phyloP scores from a whole-genome alignment of 148 eudicot species.

The Tetragonia tetragonoides region DNA sequence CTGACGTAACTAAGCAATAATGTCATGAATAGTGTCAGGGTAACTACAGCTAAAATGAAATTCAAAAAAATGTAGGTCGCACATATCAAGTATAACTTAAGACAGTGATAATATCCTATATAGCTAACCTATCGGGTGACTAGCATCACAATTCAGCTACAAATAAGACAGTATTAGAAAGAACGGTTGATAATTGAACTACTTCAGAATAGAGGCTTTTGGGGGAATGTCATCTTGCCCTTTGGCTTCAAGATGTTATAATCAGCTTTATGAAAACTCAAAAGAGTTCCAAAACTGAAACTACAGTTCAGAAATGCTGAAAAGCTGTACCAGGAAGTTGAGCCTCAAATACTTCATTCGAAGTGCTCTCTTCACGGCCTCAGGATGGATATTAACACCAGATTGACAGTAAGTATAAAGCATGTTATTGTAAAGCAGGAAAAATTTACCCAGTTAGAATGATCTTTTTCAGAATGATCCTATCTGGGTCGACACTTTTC shows the following conservation, averaged over 20 bases:
- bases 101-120: too few relatives aligned
- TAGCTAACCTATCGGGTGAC: not conserved
- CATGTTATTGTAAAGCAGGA: not conserved
- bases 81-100: too few relatives aligned
- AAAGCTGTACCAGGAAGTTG: not conserved
- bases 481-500: constrained; percentile 69
- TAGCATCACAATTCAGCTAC: not conserved
- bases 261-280: not conserved
- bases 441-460: constrained; percentile 76
- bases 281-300: not conserved
- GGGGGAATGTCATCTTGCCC: not conserved
- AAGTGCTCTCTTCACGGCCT: not conserved
- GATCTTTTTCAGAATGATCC: constrained; percentile 80
- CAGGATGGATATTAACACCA: not conserved
- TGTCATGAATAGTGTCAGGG: not conserved
- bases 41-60: not conserved
- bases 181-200: not conserved
- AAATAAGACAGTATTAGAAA: not conserved
- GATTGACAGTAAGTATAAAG: not conserved
- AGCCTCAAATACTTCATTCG: not conserved
- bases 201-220: not conserved
- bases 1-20: not conserved
- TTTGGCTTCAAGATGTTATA: not conserved
- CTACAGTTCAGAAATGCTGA: not conserved
- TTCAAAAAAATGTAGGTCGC: too few relatives aligned